Base-by-base conservation (phyloP, 805 yeast species). In the Suhomyces kilbournensis region DNA sequence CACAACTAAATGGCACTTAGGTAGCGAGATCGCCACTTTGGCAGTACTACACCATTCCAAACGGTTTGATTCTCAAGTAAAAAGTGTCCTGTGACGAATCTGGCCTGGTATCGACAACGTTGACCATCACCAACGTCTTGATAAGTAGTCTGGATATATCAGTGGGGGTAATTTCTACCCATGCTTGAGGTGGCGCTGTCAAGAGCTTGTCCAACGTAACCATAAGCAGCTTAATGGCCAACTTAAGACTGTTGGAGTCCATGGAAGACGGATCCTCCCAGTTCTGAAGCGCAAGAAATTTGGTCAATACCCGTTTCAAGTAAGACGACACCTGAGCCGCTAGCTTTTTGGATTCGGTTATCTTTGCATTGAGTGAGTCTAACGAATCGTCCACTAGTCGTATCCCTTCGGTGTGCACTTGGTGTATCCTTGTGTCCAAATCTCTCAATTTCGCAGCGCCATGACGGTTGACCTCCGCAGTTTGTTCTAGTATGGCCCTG, bases 251-350 rank as follows among this genome's bases (percentile, higher is more conserved):
- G 4, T 30, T 48, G 22, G 59, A 62, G 48, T 62, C 65, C 58
- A 62, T 54, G 28, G 55, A 38, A n/a, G 50, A 47, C 17, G 56
- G 53, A 45, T 53, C 54, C 50, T 55, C 62, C 65, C 65, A 62
- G 44, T 61, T 62, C 52, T 60, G 59, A 28, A 59, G 46, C 30
- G 65, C 66, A 38, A 60, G 53, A n/a, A 55, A 26, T 51, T 60
- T 61, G 44, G 61, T 51, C n/a, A 61, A 47, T 19, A 62, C 53
- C 12, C 62, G 47, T 34, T 58, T 61, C 39, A 62, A 46, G 34
- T 59, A 61, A 22, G 48, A 53, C 28, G 56, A 53, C 46, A 62
- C 47, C 12, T 35, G 32, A 4, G 51, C 51, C 30, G 57, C 60
- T 9, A 51, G 51, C 12, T 25, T 19, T 9, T 20, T 22, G 7